Base-by-base conservation (phyloP, 2,329 filamentous ascomycete genomes). In the Ophiognomonia clavigignenti-juglandacearum region DNA sequence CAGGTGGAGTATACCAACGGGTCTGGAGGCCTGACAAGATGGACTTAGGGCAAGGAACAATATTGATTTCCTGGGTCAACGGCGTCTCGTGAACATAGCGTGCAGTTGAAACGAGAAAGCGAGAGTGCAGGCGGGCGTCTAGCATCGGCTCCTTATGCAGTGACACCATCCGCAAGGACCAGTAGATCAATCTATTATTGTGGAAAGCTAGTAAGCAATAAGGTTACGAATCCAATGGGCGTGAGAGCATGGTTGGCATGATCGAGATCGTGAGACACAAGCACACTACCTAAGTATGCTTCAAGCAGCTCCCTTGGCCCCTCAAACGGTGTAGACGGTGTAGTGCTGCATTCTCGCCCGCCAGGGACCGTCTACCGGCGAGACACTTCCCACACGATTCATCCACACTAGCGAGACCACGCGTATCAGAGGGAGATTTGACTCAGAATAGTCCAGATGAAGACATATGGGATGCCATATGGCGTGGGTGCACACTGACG, bases 51-150 rank as follows among this genome's bases (percentile, higher is more conserved):
- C 37, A 49, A 43, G 34, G 37, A 38, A 35, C 37, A 14, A 26
- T 8, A 32, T 31, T 36, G 27, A 18, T 23, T 11, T 18, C 18
- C 27, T 31, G 26, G 29, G 38, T 26, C 35, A 34, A 43, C 19
- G 39, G 40, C n/a, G 37, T 49, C 14, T 38, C 23, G 18, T 29
- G 39, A 27, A 26, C 26, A 20, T 16, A 38, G 14, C 37, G 42
- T n/a, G 34, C 26, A 37, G 27, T 23, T 23, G 29, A 43, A 44
- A 40, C 24, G 31, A 43, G 43, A 36, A 45, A 29, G 41, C 40
- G 34, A 37, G 22, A 9, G 46, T 46, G 46, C 46, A 48, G 43
- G 34, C 35, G 29, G 45, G 50, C 50, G 43, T 34, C 50, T 43
- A 43, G 46, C 50, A 38, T 43, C 39, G 10, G 48, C 27, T 40